Base-by-base conservation (phyloP, 2,329 filamentous ascomycete species). In the Cladosporium sp. region DNA sequence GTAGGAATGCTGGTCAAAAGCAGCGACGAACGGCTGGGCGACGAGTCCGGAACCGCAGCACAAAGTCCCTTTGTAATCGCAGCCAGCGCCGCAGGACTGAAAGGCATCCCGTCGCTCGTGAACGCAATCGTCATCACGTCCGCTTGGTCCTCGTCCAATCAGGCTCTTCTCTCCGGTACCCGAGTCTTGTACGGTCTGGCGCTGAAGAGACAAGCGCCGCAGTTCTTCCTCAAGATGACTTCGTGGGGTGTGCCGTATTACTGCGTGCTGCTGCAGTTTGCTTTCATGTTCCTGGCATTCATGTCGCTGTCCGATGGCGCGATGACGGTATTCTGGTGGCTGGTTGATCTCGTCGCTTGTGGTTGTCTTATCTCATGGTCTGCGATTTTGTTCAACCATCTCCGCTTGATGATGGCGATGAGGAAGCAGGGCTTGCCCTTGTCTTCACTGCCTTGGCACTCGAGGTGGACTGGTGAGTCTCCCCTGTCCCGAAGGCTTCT, bases 101-200 rank as follows among this genome's bases (percentile, higher is more conserved):
- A 70, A 1, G 80, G 80, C 1, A 78, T 89, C 15, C 61, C 86
- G 62, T 83, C 82, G 58, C 78, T 88, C 61, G 85, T 89, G 73
- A 89, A 90, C 67, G 85, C 80, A 20, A 83, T 83, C 15, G 82
- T 89, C 62, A 75, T 89, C 52, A 85, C 87, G 7, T 87, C 84
- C 12, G 86, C 85, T 1, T 80, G 79, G 73, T 81, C 78, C 0
- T 78, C 80, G 8, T 80, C 77, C 47, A 84, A 83, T 64, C 75
- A 78, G 3, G 80, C 80, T 65, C 70, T 81, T 12, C 81, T 81
- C 64, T 73, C 79, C 8, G 78, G 78, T 1, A 78, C 77, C 3
- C 78, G 81, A 39, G 79, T 78, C 3, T 71, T 83, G 7, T 80
- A 82, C 64, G 77, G 78, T 0, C 72, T 83, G 19, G 79, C 87